Percentiles rank a stretch among this genome's conserved stretches.
phyloP scores from a whole-genome alignment of 2,329 filamentous ascomycete species.

The Calonectria montana region DNA sequence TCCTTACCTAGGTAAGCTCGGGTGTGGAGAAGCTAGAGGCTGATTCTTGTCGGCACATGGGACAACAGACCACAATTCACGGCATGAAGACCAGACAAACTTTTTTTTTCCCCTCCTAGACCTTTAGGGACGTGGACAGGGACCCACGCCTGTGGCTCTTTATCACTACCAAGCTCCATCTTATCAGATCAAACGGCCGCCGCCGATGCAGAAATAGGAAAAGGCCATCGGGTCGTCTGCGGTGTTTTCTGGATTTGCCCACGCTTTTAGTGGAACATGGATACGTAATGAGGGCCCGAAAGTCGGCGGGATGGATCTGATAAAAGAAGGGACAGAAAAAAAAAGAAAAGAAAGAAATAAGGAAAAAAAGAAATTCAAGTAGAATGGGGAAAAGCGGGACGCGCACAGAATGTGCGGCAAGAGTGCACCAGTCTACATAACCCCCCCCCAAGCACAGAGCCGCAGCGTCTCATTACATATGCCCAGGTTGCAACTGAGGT shows the following conservation, averaged over 20 bases:
- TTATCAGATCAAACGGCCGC: conserved; percentile 8
- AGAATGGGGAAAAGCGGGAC: background rate
- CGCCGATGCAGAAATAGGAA: conserved; percentile 4
- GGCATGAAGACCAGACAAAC: background rate
- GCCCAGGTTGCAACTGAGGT: background rate
- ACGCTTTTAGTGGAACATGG: conserved; percentile 6
- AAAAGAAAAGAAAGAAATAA: background rate
- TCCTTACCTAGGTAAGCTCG: background rate
- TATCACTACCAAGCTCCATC: background rate
- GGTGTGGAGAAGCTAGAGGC: background rate
- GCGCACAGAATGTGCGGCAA: background rate
- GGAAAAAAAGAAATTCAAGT: background rate
- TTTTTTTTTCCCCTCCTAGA: background rate
- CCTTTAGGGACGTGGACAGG: background rate
- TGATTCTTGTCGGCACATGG: background rate
- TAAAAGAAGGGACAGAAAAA: conserved; percentile 5
- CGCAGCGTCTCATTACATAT: background rate
- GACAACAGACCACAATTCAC: conserved; percentile 11
- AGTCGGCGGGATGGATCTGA: conserved; percentile 19
- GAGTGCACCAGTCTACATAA: background rate
- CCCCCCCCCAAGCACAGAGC: conserved; percentile 5
- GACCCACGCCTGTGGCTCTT: background rate
- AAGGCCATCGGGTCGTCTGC: conserved; percentile 1
- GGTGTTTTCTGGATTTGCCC: conserved; percentile 1
- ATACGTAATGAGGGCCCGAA: conserved; percentile 17